These are phyloP conservation scores for Salvia rosmarinus DNA, from an alignment of 257 asterid species.

Conservation along the genomic window DNA sequence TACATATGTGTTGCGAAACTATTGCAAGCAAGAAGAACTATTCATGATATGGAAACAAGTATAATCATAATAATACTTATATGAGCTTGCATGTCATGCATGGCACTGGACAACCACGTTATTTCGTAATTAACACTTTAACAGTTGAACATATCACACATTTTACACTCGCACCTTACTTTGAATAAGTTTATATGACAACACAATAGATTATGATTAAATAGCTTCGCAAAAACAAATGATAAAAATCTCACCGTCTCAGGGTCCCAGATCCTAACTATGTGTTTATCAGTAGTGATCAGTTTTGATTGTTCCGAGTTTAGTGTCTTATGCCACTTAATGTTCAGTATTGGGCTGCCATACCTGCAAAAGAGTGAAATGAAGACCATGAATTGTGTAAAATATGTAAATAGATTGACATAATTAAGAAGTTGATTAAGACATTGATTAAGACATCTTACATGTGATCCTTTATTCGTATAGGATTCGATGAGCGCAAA, in stretches of 20 bases:
- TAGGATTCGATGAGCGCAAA: conserved; percentile 77
- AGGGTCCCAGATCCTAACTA: conserved; percentile 93
- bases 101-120: neutral
- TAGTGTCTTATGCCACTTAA: conserved; percentile 90
- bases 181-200: conserved; percentile 3
- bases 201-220: neutral
- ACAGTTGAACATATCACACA: neutral
- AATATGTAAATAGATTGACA: conserved; percentile 1
- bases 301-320: conserved; percentile 68
- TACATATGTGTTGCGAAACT: neutral
- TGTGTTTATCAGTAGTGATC: conserved; percentile 82
- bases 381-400: conserved; percentile 2
- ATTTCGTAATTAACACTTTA: neutral
- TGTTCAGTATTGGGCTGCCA: conserved; percentile 82
- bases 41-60: conserved; percentile 11
- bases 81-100: conserved; percentile 8
- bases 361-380: conserved; percentile 58
- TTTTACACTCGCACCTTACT: neutral
- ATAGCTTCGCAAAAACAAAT: conserved; percentile 12
- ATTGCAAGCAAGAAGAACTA: conserved; percentile 7
- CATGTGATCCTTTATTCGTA: conserved; percentile 90
- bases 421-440: neutral
- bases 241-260: conserved; percentile 58
- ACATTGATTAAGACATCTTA: conserved; percentile 47
- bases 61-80: too few relatives aligned